phyloP scores from a whole-genome alignment of 768 basidiomycete genomes.

The Exidia glandulosa region DNA sequence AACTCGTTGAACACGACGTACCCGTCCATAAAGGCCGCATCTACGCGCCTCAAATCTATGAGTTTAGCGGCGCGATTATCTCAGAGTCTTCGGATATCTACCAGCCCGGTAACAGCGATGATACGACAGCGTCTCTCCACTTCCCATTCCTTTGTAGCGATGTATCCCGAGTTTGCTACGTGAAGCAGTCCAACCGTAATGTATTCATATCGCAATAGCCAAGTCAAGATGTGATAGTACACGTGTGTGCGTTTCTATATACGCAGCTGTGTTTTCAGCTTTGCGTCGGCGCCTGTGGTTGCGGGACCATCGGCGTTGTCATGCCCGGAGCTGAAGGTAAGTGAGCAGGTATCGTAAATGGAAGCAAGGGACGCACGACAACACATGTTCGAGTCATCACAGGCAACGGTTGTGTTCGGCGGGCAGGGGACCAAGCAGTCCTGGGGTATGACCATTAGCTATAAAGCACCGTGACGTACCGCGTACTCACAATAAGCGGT shows the following conservation, averaged over 20 bases:
- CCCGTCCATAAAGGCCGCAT: constrained; percentile 12
- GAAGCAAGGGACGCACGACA: not conserved
- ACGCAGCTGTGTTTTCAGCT: too few species aligned
- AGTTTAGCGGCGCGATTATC: constrained; percentile 59
- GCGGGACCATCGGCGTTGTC: too few species aligned
- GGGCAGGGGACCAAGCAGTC: not conserved
- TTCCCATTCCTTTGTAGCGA: constrained; percentile 55
- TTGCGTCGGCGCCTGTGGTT: too few species aligned
- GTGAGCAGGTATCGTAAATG: not conserved
- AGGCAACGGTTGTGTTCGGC: constrained; percentile 23
- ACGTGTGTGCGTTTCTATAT: too few species aligned
- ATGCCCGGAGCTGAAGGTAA: constrained; percentile 24
- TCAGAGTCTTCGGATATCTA: constrained; percentile 43
- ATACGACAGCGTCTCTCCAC: constrained; percentile 52
- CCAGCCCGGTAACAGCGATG: constrained; percentile 38
- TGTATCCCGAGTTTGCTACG: constrained; percentile 33
- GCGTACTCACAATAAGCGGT: not conserved
- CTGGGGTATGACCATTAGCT: not conserved
- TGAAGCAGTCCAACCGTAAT: constrained; percentile 2
- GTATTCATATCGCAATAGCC: not conserved
- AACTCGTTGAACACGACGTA: constrained; percentile 41
- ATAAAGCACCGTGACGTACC: not conserved
- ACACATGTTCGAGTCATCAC: not conserved
- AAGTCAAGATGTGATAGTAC: constrained; percentile 1
- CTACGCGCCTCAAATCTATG: constrained; percentile 24